Evolutionary conservation across 2,329 filamentous ascomycete species (phyloP), one percentile per base, ranked within the genome.

Genomic region (Aureobasidium uvarum): DNA sequence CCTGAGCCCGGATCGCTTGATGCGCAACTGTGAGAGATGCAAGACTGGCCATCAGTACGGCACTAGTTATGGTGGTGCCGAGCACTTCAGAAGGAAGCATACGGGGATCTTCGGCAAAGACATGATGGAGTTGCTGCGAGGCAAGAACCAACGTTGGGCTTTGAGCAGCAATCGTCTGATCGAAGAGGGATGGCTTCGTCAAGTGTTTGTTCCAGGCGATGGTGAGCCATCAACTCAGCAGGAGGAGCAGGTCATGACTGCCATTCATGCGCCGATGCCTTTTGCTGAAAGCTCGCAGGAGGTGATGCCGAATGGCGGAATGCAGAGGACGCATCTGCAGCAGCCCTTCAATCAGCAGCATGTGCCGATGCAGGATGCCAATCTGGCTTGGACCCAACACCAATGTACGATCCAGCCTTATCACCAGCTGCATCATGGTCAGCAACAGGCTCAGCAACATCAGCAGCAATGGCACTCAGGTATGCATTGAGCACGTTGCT

Each of bases 1-100:
- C 68, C 83, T 83, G 28, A 79, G 84, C 76, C 71, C 81, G 70
- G 74, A 86, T 78, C 76, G 84, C 77, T 88, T 92, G 46, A 84
- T 98, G 39, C 81, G 82, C 59, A 89, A 89, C 70, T 97, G 93
- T 84, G 96, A 96, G 77, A 85, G 90, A 55, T 98, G 94, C 76
- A 84, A 83, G 56, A 83, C 84, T 51, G 79, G 84, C 64, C 97
- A 96, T 80, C 84, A 85, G 66, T 98, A 98, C 71, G 90, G 90
- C 3, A 91, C 90, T 18, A 95, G 97, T 78, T 97, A 98, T 79
- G 98, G 98, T 72, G 94, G 93, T 0, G 92, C 92, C 0, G 94
- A 92, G 0, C 94, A 98, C 74, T 83, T 98, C 10, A 85, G 93
- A 48, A 87, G 94, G 58, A 89, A 89, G 0, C 94, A 98, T 75